Evolutionary conservation across 352 stramenopile genomes (phyloP).

Genomic region (Hyaloperonospora arabidopsidis): DNA sequence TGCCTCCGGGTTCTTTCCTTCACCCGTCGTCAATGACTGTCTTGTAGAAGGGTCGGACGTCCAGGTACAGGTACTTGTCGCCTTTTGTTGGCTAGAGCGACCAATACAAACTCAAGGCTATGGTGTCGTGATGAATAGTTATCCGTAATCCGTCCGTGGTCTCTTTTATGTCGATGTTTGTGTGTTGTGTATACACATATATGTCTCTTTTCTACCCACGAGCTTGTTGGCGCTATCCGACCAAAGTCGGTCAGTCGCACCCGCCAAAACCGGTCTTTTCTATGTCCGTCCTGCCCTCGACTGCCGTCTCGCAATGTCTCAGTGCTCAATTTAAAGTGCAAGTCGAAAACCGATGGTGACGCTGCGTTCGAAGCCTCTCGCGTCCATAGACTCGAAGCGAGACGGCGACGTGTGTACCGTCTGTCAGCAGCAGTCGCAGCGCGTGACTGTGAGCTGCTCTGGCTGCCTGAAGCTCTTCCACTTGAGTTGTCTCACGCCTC

Average conservation of each 20-base stretch:
- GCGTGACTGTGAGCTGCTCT: constrained; percentile 41
- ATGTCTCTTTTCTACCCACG: neutral
- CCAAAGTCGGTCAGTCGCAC: neutral
- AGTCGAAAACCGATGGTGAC: constrained; percentile 12
- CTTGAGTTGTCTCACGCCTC: constrained; percentile 45
- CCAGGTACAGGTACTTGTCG: too few relatives aligned
- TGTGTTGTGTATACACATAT: too few relatives aligned
- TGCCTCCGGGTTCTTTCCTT: constrained; percentile 53
- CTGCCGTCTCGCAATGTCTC: too few relatives aligned
- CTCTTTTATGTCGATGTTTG: too few relatives aligned
- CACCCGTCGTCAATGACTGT: constrained; percentile 29
- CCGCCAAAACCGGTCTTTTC: constrained; percentile 14
- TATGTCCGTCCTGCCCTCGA: neutral
- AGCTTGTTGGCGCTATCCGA: constrained; percentile 11
- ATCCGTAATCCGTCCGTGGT: too few relatives aligned
- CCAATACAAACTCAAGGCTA: too few relatives aligned
- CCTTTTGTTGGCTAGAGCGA: too few relatives aligned
- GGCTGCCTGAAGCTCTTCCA: constrained; percentile 40
- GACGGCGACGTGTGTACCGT: constrained; percentile 24
- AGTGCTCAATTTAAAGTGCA: constrained; percentile 17
- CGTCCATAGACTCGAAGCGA: constrained; percentile 9
- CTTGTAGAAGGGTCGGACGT: constrained; percentile 9
- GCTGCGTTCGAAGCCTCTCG: constrained; percentile 10
- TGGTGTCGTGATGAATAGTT: too few relatives aligned
- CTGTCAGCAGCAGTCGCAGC: constrained; percentile 32